These are phyloP conservation scores for Phytophthora colocasiae DNA, from an alignment of 352 stramenopile genomes.

Conservation along the genomic window DNA sequence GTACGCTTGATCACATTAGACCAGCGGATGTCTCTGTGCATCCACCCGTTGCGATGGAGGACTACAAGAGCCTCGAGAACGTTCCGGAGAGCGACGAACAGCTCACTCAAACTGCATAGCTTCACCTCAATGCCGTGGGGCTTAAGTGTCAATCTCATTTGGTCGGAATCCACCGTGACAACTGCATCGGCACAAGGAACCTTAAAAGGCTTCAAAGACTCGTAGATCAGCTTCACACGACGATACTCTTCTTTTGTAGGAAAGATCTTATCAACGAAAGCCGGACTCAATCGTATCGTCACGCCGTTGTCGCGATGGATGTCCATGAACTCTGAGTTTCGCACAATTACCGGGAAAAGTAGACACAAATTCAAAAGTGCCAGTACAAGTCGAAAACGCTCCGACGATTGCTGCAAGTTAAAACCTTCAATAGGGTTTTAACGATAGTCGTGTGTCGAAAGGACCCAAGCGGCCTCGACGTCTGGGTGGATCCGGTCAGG, in stretches of 20 bases:
- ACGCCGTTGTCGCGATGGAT: neutral
- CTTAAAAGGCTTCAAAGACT: neutral
- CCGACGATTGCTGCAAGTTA: neutral
- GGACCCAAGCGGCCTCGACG: too few relatives aligned
- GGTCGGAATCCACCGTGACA: neutral
- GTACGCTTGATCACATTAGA: too few relatives aligned
- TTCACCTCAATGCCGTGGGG: slow-evolving; percentile 16
- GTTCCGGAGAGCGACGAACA: slow-evolving; percentile 17
- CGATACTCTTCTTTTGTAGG: neutral
- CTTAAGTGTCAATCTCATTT: slow-evolving; percentile 6
- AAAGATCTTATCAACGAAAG: slow-evolving; percentile 3
- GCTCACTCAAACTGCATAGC: slow-evolving; percentile 11
- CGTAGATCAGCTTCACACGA: slow-evolving; percentile 1
- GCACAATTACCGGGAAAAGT: slow-evolving; percentile 6
- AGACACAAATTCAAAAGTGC: slow-evolving; percentile 21
- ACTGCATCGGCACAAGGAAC: slow-evolving; percentile 22
- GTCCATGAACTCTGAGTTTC: slow-evolving; percentile 3
- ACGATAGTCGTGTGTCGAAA: too few relatives aligned
- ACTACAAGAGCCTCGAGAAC: slow-evolving; percentile 17
- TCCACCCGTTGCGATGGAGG: slow-evolving; percentile 8
- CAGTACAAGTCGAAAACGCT: slow-evolving; percentile 6
- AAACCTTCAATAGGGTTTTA: neutral
- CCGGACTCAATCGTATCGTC: neutral
- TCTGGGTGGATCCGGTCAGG: too few relatives aligned
- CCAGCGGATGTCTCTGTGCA: too few relatives aligned